Evolutionary conservation across 2,329 filamentous ascomycete species (phyloP), one percentile per base, ranked within the genome.

Genomic region (Cladosporium phlei): DNA sequence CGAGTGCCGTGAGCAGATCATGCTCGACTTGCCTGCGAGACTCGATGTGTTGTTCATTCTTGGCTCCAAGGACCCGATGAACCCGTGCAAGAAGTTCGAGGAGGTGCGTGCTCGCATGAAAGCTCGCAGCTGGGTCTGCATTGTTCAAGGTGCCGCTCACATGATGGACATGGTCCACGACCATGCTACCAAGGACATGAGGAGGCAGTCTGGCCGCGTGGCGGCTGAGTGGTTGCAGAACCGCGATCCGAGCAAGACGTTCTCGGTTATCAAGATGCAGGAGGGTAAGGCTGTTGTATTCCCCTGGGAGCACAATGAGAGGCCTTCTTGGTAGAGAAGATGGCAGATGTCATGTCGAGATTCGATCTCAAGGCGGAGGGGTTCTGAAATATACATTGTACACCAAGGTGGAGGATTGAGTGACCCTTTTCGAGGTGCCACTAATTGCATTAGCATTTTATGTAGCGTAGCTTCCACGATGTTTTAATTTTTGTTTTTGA

Each of bases 41-140:
- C 52, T 63, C 0, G 56, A 62, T 20, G 67, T 71, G 5, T 52
- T 72, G 9, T 72, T 73, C 38, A 49, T 72, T 1, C 54, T 60
- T 14, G 70, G 69, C 1, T 59, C 59, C 9, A 55, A 53, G 53
- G 67, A 69, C 47, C 33, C 39, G n/a, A 62, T 65, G 62, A 68
- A 66, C 53, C 52, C 61, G 33, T 50, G 66, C 9, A 45, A 44
- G 19, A 39, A 55, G 28, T 53, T 69, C 11, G 39, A 53, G 4
- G 51, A 56, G 0, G 60, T 69, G 7, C 59, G 64, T 5, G 29
- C 37, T 19, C 62, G 58, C 53, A 71, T 72, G 69, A 55, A 49
- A n/a, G 67, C 65, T 12, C 55, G 45, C 49, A 64, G 54, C 28
- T 66, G 63, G 59, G 42, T 70, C 2, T 53, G 66, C 5, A 55